Base-by-base conservation (phyloP, 257 asterid genomes). In the Solanum piurae region DNA sequence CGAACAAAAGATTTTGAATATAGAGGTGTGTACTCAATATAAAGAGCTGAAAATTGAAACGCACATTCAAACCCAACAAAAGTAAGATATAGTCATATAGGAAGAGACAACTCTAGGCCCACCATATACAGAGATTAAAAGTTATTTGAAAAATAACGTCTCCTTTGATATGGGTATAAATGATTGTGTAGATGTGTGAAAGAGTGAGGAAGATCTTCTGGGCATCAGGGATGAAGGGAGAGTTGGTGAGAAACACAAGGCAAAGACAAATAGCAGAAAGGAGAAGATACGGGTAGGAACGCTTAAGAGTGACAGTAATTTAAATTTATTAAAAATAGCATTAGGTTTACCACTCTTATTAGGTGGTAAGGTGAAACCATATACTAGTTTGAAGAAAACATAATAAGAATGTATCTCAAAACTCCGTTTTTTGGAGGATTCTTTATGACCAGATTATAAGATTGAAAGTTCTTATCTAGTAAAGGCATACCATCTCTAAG, bases 401-500 rank as follows among this genome's bases (percentile, higher is more conserved):
- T 12, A 11, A 75, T 12, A 6, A 75, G 21, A 23, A 37, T 23
- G 58, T 38, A 12, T n/a, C 83, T 23, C 34, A 75, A 75, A 40
- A 38, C 83, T 23, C 55, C 3, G 58, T n/a, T 46, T 46, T 46
- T 42, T 40, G 62, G 84, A 42, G 84, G 62, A 77, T 42, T 12
- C 62, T 77, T 77, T 40, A 27, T 40, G 37, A 25, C 84, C 62
- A 77, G 12, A 44, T 44, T 46, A 52, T 52, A 52, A 52, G 69
- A 52, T 9, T 29, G 85, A 29, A 29, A 49, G 37, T 49, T 29
- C 23, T 46, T 80, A 82, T 18, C n/a, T 85, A 31, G 23, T 38
- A 46, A 6, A 76, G 34, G 76, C 91, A 27, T 95, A 96, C 99
- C 99, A 88, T 96, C 99, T 91, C 96, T 93, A 84, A 96, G 99